Conservation (phyloP, 331 rosid species). For the Spiraea crenata region DNA sequence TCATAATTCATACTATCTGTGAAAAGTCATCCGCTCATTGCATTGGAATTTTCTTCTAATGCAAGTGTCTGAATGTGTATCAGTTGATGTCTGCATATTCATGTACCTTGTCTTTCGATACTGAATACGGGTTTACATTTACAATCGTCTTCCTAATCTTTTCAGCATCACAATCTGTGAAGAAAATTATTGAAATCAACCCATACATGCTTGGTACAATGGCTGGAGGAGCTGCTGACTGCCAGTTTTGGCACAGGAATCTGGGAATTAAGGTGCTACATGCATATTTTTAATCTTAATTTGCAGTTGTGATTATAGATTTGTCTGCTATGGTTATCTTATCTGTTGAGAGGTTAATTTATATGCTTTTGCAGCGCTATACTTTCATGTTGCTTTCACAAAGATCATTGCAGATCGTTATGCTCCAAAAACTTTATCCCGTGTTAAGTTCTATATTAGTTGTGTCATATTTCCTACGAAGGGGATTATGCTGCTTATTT, state of each 20-base stretch:
- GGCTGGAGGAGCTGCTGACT: conserved; percentile 99
- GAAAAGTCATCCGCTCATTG: no score
- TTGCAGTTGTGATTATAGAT: background rate
- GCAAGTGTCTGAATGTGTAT: background rate
- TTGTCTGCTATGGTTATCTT: background rate
- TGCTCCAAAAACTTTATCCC: background rate
- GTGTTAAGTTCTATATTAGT: background rate
- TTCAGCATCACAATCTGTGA: conserved; percentile 95
- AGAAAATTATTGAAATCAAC: conserved; percentile 86
- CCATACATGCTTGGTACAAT: conserved; percentile 98
- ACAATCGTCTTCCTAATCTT: conserved; percentile 9
- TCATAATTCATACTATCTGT: no score
- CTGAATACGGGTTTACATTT: background rate
- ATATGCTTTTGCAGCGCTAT: background rate
- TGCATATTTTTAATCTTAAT: background rate
- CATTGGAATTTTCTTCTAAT: background rate
- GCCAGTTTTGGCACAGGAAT: conserved; percentile 97
- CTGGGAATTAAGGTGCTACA: conserved; percentile 75
- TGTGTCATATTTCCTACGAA: background rate
- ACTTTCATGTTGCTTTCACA: background rate
- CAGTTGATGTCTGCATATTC: background rate
- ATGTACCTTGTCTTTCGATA: background rate
- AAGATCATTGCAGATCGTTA: background rate
- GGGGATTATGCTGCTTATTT: background rate
- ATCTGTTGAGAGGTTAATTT: background rate